Conservation (phyloP, 768 basidiomycete genomes). For the Tricholoma matsutake region DNA sequence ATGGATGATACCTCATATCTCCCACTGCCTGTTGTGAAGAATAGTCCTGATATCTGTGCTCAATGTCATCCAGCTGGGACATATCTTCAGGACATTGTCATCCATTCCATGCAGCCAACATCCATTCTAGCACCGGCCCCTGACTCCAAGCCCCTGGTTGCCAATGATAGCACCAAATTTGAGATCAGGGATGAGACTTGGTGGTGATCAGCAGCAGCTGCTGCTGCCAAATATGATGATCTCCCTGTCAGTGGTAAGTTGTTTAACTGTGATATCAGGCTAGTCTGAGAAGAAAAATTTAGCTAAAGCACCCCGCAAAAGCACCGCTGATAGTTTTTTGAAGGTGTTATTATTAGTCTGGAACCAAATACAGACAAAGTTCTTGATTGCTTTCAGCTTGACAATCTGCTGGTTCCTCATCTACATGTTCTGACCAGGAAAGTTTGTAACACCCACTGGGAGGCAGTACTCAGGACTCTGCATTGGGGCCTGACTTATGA, state of each 20-base stretch:
- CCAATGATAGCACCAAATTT: background rate
- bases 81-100: constrained; percentile 5
- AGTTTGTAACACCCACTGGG: background rate
- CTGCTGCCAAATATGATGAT: background rate
- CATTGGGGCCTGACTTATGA: background rate
- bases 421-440: background rate
- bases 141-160: background rate
- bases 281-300: background rate
- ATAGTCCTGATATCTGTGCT: constrained; percentile 3
- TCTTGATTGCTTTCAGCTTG: background rate
- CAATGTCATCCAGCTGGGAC: background rate
- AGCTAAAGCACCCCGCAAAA: background rate
- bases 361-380: background rate
- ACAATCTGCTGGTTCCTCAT: background rate
- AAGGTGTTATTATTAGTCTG: constrained; percentile 2
- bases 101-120: background rate
- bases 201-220: background rate
- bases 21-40: constrained; percentile 4
- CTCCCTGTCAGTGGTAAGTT: background rate
- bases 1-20: constrained; percentile 2
- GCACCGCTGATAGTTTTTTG: background rate
- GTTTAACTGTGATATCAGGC: background rate
- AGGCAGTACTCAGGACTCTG: background rate
- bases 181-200: background rate
- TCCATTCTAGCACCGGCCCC: background rate